Evolutionary conservation across 495 filamentous ascomycete species (phyloP).

Genomic region (Trichodelitschia bisporula): DNA sequence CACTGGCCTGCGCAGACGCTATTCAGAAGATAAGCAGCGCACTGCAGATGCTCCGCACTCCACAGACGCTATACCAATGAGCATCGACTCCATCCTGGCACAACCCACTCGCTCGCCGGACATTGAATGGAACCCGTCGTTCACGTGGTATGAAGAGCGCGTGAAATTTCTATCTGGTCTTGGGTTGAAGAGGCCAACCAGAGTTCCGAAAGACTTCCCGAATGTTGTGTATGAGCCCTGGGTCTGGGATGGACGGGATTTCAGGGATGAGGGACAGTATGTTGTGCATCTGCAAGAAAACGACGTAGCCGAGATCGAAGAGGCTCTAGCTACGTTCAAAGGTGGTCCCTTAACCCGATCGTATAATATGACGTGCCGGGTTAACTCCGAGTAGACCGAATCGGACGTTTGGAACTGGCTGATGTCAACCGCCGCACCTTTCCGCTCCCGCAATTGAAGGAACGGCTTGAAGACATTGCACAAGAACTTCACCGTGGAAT

Average conservation of each 20-base stretch:
- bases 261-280: slow-evolving; percentile 2
- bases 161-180: slow-evolving; percentile 1
- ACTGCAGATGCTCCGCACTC: too few species aligned
- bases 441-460: slow-evolving; percentile 16
- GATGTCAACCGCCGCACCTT: slow-evolving; percentile 10
- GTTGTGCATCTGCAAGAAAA: slow-evolving; percentile 1
- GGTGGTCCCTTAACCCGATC: neutral
- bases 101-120: neutral
- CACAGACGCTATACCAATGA: too few species aligned
- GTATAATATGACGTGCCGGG: neutral
- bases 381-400: neutral
- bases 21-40: too few species aligned
- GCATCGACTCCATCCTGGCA: neutral
- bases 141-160: slow-evolving; percentile 1
- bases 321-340: slow-evolving; percentile 1
- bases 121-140: slow-evolving; percentile 4
- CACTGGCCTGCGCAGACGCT: too few species aligned
- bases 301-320: slow-evolving; percentile 1
- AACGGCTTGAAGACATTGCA: slow-evolving; percentile 13
- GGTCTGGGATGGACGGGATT: slow-evolving; percentile 2
- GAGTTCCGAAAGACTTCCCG: slow-evolving; percentile 3
- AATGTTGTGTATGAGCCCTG: slow-evolving; percentile 2
- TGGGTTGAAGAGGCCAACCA: neutral
- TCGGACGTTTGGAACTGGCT: slow-evolving; percentile 1
- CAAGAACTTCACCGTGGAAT: slow-evolving; percentile 14